These are phyloP conservation scores for Epichloe bromicola DNA, from an alignment of 2,329 filamentous ascomycete genomes.

Conservation along the genomic window DNA sequence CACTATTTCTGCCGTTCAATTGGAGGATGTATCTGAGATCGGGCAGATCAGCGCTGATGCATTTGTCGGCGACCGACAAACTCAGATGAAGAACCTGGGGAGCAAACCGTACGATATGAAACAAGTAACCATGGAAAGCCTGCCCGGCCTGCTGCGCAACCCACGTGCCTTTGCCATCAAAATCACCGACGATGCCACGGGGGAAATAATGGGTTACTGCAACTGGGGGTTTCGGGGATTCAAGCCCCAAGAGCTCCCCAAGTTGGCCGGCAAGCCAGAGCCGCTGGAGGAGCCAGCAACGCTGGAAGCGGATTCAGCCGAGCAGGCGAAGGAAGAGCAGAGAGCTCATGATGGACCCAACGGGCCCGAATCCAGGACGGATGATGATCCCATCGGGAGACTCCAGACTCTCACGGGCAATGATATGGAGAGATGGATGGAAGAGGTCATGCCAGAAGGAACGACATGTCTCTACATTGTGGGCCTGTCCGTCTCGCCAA, in stretches of 20 bases:
- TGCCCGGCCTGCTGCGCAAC: slow-evolving; percentile 13
- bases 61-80: slow-evolving; percentile 22
- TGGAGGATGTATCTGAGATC: slow-evolving; percentile 17
- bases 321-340: background rate
- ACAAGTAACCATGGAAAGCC: slow-evolving; percentile 11
- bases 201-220: slow-evolving; percentile 15
- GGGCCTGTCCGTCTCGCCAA: slow-evolving; percentile 18
- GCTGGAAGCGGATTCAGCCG: background rate
- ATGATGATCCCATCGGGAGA: slow-evolving; percentile 13
- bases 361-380: slow-evolving; percentile 7
- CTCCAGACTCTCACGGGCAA: slow-evolving; percentile 17
- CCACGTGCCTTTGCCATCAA: slow-evolving; percentile 17
- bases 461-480: slow-evolving; percentile 20
- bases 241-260: slow-evolving; percentile 11
- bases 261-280: slow-evolving; percentile 7
- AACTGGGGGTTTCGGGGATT: slow-evolving; percentile 21
- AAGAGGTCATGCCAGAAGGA: slow-evolving; percentile 19
- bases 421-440: slow-evolving; percentile 19
- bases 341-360: background rate
- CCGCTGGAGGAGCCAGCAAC: background rate
- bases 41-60: slow-evolving; percentile 16
- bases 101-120: slow-evolving; percentile 17
- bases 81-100: slow-evolving; percentile 21
- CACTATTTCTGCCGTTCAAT: slow-evolving; percentile 11
- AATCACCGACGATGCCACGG: slow-evolving; percentile 17